phyloP scores from a whole-genome alignment of 2,329 filamentous ascomycete species.

The Pezicula neosporulosa region DNA sequence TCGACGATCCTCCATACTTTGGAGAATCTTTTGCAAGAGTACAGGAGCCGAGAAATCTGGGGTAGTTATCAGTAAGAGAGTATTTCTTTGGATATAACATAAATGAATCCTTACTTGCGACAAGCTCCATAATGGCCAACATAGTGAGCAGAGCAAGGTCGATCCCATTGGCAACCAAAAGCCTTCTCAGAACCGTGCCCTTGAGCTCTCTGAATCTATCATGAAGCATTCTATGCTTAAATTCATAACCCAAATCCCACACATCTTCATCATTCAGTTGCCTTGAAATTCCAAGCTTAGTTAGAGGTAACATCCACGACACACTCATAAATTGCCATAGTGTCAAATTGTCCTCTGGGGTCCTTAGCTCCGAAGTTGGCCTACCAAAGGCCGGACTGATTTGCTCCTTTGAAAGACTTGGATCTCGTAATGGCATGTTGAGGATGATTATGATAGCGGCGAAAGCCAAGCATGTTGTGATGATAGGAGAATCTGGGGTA shows the following conservation, averaged over 20 bases:
- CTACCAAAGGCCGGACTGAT: slow-evolving; percentile 56
- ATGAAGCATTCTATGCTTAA: slow-evolving; percentile 76
- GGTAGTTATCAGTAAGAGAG: slow-evolving; percentile 15
- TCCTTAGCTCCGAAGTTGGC: slow-evolving; percentile 60
- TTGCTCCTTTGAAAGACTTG: slow-evolving; percentile 44
- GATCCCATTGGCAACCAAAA: slow-evolving; percentile 73
- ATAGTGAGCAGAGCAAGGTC: slow-evolving; percentile 59
- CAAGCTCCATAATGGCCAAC: slow-evolving; percentile 62
- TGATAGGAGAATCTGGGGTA: too few species aligned
- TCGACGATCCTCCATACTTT: slow-evolving; percentile 55
- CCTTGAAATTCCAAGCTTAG: slow-evolving; percentile 57
- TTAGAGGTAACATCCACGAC: slow-evolving; percentile 76
- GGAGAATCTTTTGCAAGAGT: slow-evolving; percentile 68
- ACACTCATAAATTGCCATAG: slow-evolving; percentile 84
- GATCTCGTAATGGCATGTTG: slow-evolving; percentile 67
- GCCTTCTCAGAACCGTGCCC: slow-evolving; percentile 67
- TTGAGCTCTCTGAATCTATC: slow-evolving; percentile 68
- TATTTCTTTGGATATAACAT: background rate
- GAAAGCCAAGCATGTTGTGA: slow-evolving; percentile 31
- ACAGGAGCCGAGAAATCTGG: slow-evolving; percentile 59
- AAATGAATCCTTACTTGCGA: slow-evolving; percentile 39
- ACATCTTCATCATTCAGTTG: slow-evolving; percentile 77
- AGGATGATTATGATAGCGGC: slow-evolving; percentile 51
- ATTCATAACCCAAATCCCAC: slow-evolving; percentile 76
- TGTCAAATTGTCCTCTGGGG: slow-evolving; percentile 75